These are phyloP conservation scores for Candida nemodendra DNA, from an alignment of 805 yeast species.

Conservation along the genomic window DNA sequence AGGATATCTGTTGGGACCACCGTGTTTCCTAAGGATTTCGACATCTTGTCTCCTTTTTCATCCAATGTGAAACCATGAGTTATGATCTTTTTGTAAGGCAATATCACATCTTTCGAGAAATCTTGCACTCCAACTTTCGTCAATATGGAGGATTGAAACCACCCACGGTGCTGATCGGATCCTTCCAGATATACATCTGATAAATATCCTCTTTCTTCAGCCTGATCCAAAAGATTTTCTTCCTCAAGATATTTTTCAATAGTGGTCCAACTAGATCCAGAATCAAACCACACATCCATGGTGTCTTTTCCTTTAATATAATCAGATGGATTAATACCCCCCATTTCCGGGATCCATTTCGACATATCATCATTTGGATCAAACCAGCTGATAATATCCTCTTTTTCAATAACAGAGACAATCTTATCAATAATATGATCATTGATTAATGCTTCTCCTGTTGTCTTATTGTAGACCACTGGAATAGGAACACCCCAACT, in stretches of 20 bases:
- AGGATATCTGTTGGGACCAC: conserved; percentile 69
- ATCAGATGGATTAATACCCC: conserved; percentile 39
- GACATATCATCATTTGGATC: conserved; percentile 36
- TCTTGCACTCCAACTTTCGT: conserved; percentile 59
- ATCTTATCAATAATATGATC: conserved; percentile 55
- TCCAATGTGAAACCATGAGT: conserved; percentile 96
- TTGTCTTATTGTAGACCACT: conserved; percentile 59
- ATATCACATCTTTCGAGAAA: conserved; percentile 24
- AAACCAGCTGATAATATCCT: conserved; percentile 85
- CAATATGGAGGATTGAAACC: conserved; percentile 94
- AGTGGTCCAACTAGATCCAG: conserved; percentile 88
- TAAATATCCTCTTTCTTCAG: conserved; percentile 39
- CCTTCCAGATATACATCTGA: conserved; percentile 94
- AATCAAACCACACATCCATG: conserved; percentile 99
- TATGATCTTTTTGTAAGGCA: conserved; percentile 71
- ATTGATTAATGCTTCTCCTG: conserved; percentile 65
- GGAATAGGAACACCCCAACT: conserved; percentile 99
- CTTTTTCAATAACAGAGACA: conserved; percentile 50
- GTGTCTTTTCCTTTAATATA: conserved; percentile 79
- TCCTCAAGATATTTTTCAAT: conserved; percentile 41
- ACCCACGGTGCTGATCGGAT: conserved; percentile 97
- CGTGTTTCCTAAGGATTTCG: conserved; percentile 86
- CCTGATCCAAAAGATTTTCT: conserved; percentile 32
- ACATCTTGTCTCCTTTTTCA: conserved; percentile 85
- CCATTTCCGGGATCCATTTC: conserved; percentile 71